Conservation (phyloP, 2,329 filamentous ascomycete species). For the Ophiostoma novo-ulmi region DNA sequence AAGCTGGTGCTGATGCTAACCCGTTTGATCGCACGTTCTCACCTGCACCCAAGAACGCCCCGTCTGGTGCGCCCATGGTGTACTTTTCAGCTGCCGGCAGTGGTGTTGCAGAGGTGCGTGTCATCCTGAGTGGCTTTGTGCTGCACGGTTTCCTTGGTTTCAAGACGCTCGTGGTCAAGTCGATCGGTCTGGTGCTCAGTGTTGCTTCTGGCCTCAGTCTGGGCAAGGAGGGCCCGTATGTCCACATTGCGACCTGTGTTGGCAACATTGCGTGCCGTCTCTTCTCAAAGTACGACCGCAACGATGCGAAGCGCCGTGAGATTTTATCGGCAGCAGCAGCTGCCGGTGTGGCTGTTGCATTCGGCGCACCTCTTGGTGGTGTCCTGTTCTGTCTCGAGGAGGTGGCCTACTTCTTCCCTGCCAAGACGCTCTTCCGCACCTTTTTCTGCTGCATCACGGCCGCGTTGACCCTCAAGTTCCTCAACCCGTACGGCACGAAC, state of each 20-base stretch:
- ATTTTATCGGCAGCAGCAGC: conserved; percentile 89
- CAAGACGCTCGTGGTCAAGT: conserved; percentile 81
- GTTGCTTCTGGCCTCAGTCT: conserved; percentile 89
- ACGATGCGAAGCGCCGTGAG: conserved; percentile 90
- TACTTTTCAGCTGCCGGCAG: conserved; percentile 96
- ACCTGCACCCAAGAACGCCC: conserved; percentile 1
- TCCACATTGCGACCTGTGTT: conserved; percentile 94
- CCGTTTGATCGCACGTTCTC: conserved; percentile 15
- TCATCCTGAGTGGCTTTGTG: conserved; percentile 96
- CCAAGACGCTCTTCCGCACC: conserved; percentile 92
- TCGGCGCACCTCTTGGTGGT: conserved; percentile 80
- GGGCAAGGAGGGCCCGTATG: conserved; percentile 91
- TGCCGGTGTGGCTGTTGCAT: conserved; percentile 87
- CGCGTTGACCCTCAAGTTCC: conserved; percentile 83
- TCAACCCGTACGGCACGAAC: conserved; percentile 91
- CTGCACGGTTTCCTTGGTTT: conserved; percentile 91
- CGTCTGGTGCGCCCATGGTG: conserved; percentile 58
- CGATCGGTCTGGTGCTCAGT: conserved; percentile 73
- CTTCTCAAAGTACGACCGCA: conserved; percentile 90
- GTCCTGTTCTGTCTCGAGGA: conserved; percentile 93
- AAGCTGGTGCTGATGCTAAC: background rate
- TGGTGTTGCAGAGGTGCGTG: conserved; percentile 93
- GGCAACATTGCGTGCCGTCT: conserved; percentile 92
- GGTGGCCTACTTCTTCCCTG: conserved; percentile 94
- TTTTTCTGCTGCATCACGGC: conserved; percentile 98